phyloP scores from a whole-genome alignment of 371 early-diverging fungal genomes.

The Choanephora cucurbitarum region DNA sequence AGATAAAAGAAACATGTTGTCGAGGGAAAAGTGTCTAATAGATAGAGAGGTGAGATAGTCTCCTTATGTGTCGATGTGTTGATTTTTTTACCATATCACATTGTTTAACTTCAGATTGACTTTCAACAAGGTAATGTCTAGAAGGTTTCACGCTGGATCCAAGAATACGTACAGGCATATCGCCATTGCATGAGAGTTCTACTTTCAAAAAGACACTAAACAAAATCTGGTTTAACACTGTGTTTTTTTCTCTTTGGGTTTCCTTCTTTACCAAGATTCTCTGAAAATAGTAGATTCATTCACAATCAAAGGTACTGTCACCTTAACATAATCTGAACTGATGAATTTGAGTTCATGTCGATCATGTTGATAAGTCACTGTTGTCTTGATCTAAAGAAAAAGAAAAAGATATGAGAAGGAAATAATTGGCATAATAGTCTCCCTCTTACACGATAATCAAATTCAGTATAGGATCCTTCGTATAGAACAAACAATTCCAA shows the following conservation, averaged over 20 bases:
- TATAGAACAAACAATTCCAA: constrained; percentile 58
- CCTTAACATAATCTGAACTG: constrained; percentile 55
- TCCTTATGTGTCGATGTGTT: not conserved
- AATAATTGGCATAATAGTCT: no score
- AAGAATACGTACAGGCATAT: constrained; percentile 59
- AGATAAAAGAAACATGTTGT: constrained; percentile 63
- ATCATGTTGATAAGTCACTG: constrained; percentile 44
- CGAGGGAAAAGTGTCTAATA: constrained; percentile 61
- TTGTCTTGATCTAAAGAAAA: constrained; percentile 48
- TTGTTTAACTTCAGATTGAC: constrained; percentile 36
- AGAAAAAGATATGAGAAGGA: not conserved
- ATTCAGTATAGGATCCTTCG: constrained; percentile 49
- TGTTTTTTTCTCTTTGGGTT: no score
- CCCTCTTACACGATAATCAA: constrained; percentile 56
- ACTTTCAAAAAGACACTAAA: constrained; percentile 60
- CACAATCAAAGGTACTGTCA: constrained; percentile 57
- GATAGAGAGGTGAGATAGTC: not conserved
- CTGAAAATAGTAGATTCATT: constrained; percentile 61
- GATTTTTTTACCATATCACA: constrained; percentile 62
- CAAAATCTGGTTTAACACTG: not conserved
- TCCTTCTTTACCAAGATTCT: constrained; percentile 51
- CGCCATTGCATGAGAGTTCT: constrained; percentile 61
- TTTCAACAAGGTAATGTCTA: constrained; percentile 45
- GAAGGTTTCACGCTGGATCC: constrained; percentile 50
- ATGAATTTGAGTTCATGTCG: constrained; percentile 51